phyloP scores from a whole-genome alignment of 495 filamentous ascomycete genomes.

The Penicillium egyptiacum region DNA sequence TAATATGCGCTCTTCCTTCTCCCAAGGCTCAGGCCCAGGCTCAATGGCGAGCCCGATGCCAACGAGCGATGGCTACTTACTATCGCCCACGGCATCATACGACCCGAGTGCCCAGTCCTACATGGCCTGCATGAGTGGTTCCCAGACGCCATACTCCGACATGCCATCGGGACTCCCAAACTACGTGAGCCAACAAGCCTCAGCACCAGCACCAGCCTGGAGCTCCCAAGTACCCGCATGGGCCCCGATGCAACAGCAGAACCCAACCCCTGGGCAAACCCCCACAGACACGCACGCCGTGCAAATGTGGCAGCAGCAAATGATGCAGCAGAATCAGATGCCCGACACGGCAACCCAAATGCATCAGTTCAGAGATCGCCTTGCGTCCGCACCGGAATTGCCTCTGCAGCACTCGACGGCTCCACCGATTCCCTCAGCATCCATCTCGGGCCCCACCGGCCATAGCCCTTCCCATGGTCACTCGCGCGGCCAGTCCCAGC shows the following conservation, averaged over 20 bases:
- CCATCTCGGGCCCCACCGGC: conserved; percentile 22
- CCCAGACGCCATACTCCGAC: conserved; percentile 13
- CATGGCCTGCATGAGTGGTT: conserved; percentile 25
- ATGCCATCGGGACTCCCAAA: conserved; percentile 34
- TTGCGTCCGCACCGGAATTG: conserved; percentile 42
- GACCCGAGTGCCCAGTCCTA: conserved; percentile 30
- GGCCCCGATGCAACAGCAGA: conserved; percentile 30
- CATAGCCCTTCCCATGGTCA: conserved; percentile 18
- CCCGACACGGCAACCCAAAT: conserved; percentile 27
- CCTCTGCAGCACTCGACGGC: conserved; percentile 29
- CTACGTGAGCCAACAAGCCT: conserved; percentile 29
- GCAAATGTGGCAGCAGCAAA: conserved; percentile 36
- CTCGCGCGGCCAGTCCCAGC: conserved; percentile 31
- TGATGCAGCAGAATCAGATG: conserved; percentile 32
- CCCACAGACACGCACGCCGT: conserved; percentile 28
- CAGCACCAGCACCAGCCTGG: conserved; percentile 15
- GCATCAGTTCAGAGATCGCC: conserved; percentile 41
- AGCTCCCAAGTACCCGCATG: conserved; percentile 24
- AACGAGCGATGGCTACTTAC: conserved; percentile 23
- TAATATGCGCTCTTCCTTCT: conserved; percentile 33
- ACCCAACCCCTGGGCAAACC: conserved; percentile 24
- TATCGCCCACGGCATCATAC: conserved; percentile 34
- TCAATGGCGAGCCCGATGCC: conserved; percentile 33
- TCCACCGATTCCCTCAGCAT: conserved; percentile 16
- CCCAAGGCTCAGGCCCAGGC: conserved; percentile 24